Evolutionary conservation across 2,329 filamentous ascomycete species (phyloP), one percentile per base, ranked within the genome.

Genomic region (Stachybotrys echinatus): DNA sequence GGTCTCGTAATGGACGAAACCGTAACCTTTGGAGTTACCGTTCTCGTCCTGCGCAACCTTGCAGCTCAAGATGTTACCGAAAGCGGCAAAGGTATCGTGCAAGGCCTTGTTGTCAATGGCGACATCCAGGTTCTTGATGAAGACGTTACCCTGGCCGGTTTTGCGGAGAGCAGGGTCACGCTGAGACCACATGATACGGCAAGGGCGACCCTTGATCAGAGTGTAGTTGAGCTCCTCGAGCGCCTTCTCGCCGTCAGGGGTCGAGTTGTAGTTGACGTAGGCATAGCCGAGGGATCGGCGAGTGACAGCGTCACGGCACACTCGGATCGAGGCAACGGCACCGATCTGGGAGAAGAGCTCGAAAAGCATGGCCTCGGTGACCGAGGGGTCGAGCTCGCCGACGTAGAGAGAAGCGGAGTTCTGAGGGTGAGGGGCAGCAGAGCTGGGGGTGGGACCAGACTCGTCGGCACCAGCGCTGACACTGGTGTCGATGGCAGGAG

Each of bases 121-220:
- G 61, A 87, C 87, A 73, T 99, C 94, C 59, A 99, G 81, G 79
- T 99, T 99, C 87, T 99, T 99, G 84, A 99, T 99, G 83, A 99
- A 99, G 64, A 99, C 92, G 69, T 99, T 99, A 72, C 94, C 94
- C 77, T 96, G 91, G 60, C 94, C 94, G 62, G 91, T 99, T 87
- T 99, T 99, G 79, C 94, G 94, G 64, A 99, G 86, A 70, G 92
- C 92, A 59, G 94, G 94, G 74, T 99, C 94, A 73, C 94, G 94
- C 83, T 99, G 94, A 58, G 94, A 99, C 94, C 94, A 99, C 94
- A 99, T 99, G 78, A 99, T 99, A 68, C 94, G 92, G 88, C 94
- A 99, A 54, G 94, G 92, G 69, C 89, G 91, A 65, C 92, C 92
- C 84, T 97, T 97, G 80, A 99, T 97, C 64, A 96, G 80, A 57